Evolutionary conservation across 352 stramenopile species (phyloP).

Genomic region (Pythium aristosporum): DNA sequence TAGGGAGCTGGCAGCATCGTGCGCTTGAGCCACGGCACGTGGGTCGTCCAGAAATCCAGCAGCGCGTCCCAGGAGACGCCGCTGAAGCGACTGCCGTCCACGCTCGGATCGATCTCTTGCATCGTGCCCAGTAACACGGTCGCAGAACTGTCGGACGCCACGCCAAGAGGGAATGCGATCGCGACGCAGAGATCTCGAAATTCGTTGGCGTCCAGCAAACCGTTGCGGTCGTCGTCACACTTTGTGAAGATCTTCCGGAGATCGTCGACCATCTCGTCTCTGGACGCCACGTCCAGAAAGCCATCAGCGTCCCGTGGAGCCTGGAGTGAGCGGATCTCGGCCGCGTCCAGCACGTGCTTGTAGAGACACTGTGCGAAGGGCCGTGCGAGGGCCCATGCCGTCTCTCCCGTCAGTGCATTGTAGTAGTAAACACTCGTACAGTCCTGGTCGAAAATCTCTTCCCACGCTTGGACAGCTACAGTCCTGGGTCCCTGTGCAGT

Average conservation of each 20-base stretch:
- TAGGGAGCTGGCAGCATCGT: conserved; percentile 29
- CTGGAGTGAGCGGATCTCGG: conserved; percentile 24
- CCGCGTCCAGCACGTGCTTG: conserved; percentile 26
- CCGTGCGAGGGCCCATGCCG: conserved; percentile 44
- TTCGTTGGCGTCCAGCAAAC: conserved; percentile 44
- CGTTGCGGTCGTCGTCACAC: conserved; percentile 60
- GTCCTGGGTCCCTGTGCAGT: not conserved
- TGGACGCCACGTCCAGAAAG: conserved; percentile 12
- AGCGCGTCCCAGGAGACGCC: conserved; percentile 51
- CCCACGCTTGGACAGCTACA: conserved; percentile 18
- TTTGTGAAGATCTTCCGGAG: conserved; percentile 50
- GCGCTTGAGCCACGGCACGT: conserved; percentile 55
- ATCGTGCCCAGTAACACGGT: conserved; percentile 38
- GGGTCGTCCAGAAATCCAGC: conserved; percentile 44
- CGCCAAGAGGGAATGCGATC: conserved; percentile 26
- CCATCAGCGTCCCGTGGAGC: conserved; percentile 8
- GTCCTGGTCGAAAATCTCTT: conserved; percentile 40
- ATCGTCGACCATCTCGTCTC: conserved; percentile 42
- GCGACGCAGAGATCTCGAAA: conserved; percentile 65
- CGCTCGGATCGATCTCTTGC: conserved; percentile 34
- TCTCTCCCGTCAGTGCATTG: conserved; percentile 54
- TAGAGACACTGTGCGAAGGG: conserved; percentile 40
- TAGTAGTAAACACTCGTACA: conserved; percentile 38
- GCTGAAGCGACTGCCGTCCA: conserved; percentile 25
- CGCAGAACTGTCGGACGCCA: not conserved